Percentiles rank a stretch among this genome's conserved stretches.
phyloP scores from a whole-genome alignment of 2,329 filamentous ascomycete genomes.

The Penicillium palitans region DNA sequence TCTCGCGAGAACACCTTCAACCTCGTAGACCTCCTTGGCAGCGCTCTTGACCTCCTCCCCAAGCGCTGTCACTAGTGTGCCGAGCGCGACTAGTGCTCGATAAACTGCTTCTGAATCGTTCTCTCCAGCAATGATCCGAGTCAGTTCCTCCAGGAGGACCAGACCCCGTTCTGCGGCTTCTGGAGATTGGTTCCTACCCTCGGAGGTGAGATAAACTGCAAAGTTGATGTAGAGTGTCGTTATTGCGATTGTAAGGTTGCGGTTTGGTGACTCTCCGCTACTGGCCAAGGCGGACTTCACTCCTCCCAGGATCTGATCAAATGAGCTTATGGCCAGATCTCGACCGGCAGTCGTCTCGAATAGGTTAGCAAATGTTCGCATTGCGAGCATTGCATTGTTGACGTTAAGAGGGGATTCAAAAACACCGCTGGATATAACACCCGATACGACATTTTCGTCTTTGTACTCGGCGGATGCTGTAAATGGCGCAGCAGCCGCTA shows the following conservation, averaged over 20 bases:
- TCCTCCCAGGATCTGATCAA: constrained; percentile 62
- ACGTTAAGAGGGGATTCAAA: constrained; percentile 64
- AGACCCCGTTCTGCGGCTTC: constrained; percentile 51
- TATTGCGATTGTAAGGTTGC: constrained; percentile 78
- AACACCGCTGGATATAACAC: constrained; percentile 59
- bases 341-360: constrained; percentile 75
- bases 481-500: constrained; percentile 66
- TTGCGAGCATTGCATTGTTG: constrained; percentile 85
- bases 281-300: constrained; percentile 63
- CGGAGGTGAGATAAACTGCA: constrained; percentile 65
- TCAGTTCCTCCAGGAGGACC: constrained; percentile 62
- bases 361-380: constrained; percentile 78
- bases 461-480: constrained; percentile 62
- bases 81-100: constrained; percentile 76
- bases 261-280: constrained; percentile 57
- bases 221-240: constrained; percentile 84
- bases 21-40: constrained; percentile 58
- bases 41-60: constrained; percentile 60
- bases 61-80: constrained; percentile 67
- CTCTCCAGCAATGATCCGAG: constrained; percentile 63
- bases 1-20: constrained; percentile 49
- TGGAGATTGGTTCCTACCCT: constrained; percentile 41
- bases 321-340: constrained; percentile 58
- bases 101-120: constrained; percentile 82
- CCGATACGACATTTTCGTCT: constrained; percentile 58